Evolutionary conservation across 345 rosid genomes (phyloP), one percentile per base, ranked within the genome.

Genomic region (Hypericum perforatum): DNA sequence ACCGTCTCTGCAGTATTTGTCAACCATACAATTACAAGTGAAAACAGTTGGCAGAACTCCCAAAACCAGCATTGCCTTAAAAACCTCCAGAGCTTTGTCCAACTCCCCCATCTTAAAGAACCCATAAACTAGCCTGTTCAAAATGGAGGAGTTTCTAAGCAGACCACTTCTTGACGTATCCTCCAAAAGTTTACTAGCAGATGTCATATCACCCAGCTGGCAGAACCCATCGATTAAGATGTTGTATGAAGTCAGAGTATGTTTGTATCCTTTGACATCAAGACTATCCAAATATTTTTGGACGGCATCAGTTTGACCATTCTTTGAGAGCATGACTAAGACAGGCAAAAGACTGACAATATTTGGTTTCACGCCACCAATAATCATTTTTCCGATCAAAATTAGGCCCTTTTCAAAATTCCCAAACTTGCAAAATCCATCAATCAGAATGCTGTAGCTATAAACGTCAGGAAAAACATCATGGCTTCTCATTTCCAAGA

Each of bases 221-320:
- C 90, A 78, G 47, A 85, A 76, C 10, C 77, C 85, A 73, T 80
- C 74, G 1, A 77, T 49, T 41, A 85, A 60, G 44, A 64, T 62
- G 15, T 85, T 85, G n/a, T 75, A 80, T 1, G 81, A 63, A 54
- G 38, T 54, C 43, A 43, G 43, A 56, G 75, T 81, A 41, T 39
- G 60, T 22, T 67, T 58, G 66, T 63, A 70, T n/a, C 76, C 77
- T 7, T 9, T 29, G 48, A 61, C 62, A 53, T 72, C 64, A 40
- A 70, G 61, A 39, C 60, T 14, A 54, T 42, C 60, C 36, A 73
- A 71, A 32, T 63, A 16, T 15, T 58, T 53, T 10, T 62, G 59
- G 7, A 70, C 55, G 38, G 16, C 6, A 6, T 73, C 67, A 57
- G 57, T 49, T 46, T 12, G 52, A 59, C 74, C 76, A 6, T 54